These are phyloP conservation scores for Diphasiastrum complanatum DNA, from an alignment of 83 land plant genomes.

Conservation along the genomic window DNA sequence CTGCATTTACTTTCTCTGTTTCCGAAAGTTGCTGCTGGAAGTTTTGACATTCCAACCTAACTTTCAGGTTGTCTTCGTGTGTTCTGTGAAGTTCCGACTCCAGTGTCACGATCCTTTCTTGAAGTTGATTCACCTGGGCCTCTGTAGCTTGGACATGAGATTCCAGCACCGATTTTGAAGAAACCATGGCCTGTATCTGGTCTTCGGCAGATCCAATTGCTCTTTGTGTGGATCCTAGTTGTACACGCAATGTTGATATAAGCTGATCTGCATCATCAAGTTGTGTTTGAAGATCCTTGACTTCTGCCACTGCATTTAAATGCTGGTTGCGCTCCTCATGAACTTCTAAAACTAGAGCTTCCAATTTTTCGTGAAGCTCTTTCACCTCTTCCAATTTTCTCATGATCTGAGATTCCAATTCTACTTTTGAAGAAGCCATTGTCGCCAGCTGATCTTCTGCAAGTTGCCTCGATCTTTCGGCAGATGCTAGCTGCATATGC, in stretches of 20 bases:
- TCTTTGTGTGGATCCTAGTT: too few relatives aligned
- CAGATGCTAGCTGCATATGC: slow-evolving; percentile 40
- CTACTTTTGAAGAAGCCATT: slow-evolving; percentile 51
- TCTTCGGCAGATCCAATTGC: too few relatives aligned
- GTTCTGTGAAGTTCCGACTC: too few relatives aligned
- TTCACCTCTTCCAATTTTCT: slow-evolving; percentile 41
- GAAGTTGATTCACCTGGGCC: too few relatives aligned
- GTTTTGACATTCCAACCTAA: too few relatives aligned
- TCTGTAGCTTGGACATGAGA: too few relatives aligned
- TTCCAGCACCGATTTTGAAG: too few relatives aligned
- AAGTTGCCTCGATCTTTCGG: slow-evolving; percentile 45
- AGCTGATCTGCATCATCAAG: slow-evolving; percentile 40
- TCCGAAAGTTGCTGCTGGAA: too few relatives aligned
- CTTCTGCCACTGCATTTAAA: slow-evolving; percentile 35
- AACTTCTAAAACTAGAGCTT: slow-evolving; percentile 45
- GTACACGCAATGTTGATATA: slow-evolving; percentile 6
- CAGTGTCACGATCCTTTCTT: too few relatives aligned
- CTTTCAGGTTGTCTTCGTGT: too few relatives aligned
- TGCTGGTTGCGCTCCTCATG: slow-evolving; percentile 40
- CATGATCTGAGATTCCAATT: slow-evolving; percentile 39
- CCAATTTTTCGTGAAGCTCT: slow-evolving; percentile 30
- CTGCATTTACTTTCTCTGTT: too few relatives aligned
- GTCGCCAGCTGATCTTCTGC: slow-evolving; percentile 60
- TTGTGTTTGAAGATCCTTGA: slow-evolving; percentile 43
- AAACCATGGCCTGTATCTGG: too few relatives aligned